These are phyloP conservation scores for Dictyostelium brefeldianum DNA, from an alignment of 78 protist species.

Conservation along the genomic window DNA sequence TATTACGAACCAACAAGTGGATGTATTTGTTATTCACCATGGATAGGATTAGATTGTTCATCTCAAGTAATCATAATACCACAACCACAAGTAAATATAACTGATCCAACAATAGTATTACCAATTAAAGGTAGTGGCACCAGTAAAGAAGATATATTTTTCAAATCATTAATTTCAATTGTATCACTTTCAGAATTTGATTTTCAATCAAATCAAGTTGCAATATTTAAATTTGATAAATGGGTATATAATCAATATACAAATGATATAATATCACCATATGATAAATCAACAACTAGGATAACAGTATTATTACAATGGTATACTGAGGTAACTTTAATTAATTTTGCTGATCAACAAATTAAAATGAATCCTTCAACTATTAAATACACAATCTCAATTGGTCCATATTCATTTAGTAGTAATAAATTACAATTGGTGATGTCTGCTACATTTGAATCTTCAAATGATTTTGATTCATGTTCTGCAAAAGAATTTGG, in stretches of 20 bases:
- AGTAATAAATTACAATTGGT: background rate
- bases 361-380: background rate
- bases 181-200: background rate
- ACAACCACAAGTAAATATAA: background rate
- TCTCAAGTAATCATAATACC: background rate
- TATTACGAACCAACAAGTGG: background rate
- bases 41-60: slow-evolving; percentile 7
- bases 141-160: background rate
- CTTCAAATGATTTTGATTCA: background rate
- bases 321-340: background rate
- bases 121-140: background rate
- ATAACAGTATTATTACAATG: background rate
- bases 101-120: background rate
- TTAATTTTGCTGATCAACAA: background rate
- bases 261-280: background rate
- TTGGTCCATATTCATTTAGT: background rate
- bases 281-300: background rate
- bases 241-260: background rate
- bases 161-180: background rate
- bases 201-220: background rate
- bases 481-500: background rate
- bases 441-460: background rate
- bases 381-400: background rate
- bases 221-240: background rate
- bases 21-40: slow-evolving; percentile 3